A percentile compares a stretch with the other conserved stretches of the same genome.
These are phyloP conservation scores for Magnusiomyces suaveolens DNA, from an alignment of 1,139 yeast species.

Conservation along the genomic window DNA sequence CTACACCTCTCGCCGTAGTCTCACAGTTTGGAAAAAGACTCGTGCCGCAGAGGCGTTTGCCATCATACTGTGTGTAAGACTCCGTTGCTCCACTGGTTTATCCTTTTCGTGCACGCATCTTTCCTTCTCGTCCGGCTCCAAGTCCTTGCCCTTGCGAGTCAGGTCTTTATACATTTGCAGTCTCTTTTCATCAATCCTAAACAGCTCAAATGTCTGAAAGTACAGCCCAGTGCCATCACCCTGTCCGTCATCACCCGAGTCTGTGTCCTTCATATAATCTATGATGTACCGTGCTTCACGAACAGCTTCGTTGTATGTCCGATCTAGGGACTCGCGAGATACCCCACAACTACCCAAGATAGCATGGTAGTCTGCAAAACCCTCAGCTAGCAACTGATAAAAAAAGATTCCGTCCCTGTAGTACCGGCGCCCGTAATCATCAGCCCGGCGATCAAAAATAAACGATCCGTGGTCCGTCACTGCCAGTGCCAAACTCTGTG, in stretches of 20 bases:
- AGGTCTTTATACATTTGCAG: slow-evolving; percentile 45
- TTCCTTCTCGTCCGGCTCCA: slow-evolving; percentile 45
- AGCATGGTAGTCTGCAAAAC: slow-evolving; percentile 55
- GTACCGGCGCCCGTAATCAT: slow-evolving; percentile 43
- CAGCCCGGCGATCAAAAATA: slow-evolving; percentile 57
- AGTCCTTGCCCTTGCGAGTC: slow-evolving; percentile 49
- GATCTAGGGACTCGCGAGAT: slow-evolving; percentile 19
- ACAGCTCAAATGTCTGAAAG: slow-evolving; percentile 53
- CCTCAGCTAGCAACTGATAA: slow-evolving; percentile 56
- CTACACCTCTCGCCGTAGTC: slow-evolving; percentile 31
- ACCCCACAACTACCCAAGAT: slow-evolving; percentile 41
- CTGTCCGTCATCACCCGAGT: neutral
- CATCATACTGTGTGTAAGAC: slow-evolving; percentile 48
- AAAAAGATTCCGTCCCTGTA: slow-evolving; percentile 61
- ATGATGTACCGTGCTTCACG: slow-evolving; percentile 30
- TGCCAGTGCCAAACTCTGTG: slow-evolving; percentile 52
- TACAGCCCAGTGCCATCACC: slow-evolving; percentile 48
- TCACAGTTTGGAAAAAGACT: slow-evolving; percentile 58
- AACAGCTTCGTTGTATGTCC: slow-evolving; percentile 22
- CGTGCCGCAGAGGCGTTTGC: slow-evolving; percentile 62
- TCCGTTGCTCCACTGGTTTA: slow-evolving; percentile 31
- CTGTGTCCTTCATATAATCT: slow-evolving; percentile 44
- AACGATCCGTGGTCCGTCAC: slow-evolving; percentile 48
- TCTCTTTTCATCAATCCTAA: slow-evolving; percentile 42
- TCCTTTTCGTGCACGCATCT: slow-evolving; percentile 31